Percentiles rank a stretch among this genome's conserved stretches.
These are phyloP conservation scores for Crotalaria pallida DNA, from an alignment of 306 rosid genomes.

Conservation along the genomic window DNA sequence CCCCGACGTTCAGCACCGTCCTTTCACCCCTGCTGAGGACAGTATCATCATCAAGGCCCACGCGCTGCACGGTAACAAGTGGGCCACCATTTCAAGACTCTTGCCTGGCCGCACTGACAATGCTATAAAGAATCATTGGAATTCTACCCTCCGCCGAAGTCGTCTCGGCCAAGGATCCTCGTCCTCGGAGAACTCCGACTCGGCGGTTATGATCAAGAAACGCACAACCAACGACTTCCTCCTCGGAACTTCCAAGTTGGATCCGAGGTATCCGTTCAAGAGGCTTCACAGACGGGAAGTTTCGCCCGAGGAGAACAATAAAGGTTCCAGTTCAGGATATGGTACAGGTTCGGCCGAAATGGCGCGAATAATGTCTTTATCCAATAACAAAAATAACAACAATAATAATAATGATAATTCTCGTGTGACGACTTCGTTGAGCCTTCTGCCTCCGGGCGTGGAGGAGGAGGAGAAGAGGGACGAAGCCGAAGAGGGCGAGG, in stretches of 20 bases:
- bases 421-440: conserved; percentile 51
- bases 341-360: not conserved
- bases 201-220: not conserved
- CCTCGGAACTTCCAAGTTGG: not conserved
- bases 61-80: conserved; percentile 72
- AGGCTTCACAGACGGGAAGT: conserved; percentile 26
- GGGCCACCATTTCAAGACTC: conserved; percentile 91
- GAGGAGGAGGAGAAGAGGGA: conserved; percentile 9
- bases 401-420: not conserved
- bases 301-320: conserved; percentile 16
- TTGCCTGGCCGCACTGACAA: conserved; percentile 88
- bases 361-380: too few relatives aligned
- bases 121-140: conserved; percentile 96
- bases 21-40: conserved; percentile 68
- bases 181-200: conserved; percentile 20
- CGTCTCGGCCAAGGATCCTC: not conserved
- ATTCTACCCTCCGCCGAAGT: conserved; percentile 74
- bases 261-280: conserved; percentile 15
- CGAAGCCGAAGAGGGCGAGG: not conserved
- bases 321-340: not conserved
- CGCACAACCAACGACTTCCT: not conserved
- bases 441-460: conserved; percentile 31
- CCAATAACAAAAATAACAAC: too few relatives aligned
- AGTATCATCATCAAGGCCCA: conserved; percentile 56
- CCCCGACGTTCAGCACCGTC: conserved; percentile 84